Evolutionary conservation across 2,329 filamentous ascomycete species (phyloP).

Genomic region (Bisporella sp.): DNA sequence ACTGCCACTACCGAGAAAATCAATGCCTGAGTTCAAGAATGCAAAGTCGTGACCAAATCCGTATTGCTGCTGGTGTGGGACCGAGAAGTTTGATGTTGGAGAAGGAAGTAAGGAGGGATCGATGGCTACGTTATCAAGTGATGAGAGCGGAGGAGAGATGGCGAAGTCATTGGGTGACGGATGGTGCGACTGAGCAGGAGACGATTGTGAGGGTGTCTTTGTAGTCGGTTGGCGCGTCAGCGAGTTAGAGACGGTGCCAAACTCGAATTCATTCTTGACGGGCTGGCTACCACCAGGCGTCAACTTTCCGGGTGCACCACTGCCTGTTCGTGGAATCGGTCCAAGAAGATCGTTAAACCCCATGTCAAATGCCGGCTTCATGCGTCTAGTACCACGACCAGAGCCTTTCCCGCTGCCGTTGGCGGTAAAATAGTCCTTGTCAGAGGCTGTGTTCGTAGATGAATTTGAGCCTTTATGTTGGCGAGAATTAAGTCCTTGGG

Average conservation of each 20-base stretch:
- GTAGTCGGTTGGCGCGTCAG: too few relatives aligned
- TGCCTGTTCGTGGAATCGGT: neutral
- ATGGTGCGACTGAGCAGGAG: neutral
- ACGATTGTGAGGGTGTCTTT: neutral
- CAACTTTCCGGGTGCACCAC: neutral
- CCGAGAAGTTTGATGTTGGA: neutral
- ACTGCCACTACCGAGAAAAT: neutral
- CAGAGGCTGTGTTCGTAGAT: neutral
- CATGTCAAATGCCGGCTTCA: neutral
- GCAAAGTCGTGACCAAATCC: neutral
- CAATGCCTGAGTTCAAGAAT: neutral
- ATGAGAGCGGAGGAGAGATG: neutral
- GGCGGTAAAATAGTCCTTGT: neutral
- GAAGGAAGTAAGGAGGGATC: neutral
- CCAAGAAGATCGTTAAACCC: neutral
- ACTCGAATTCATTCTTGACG: neutral
- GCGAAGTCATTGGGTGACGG: neutral
- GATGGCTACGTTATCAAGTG: neutral
- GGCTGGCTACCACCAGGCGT: neutral
- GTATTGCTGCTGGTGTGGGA: neutral
- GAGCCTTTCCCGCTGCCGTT: neutral
- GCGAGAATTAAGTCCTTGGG: conserved; percentile 18
- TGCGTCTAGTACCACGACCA: neutral
- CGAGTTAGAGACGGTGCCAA: neutral
- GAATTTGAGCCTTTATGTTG: neutral